A percentile compares a stretch with the other conserved stretches of the same genome.
Evolutionary conservation across 192 early-diverging fungal genomes (phyloP).

Genomic region (Linnemannia schmuckeri): DNA sequence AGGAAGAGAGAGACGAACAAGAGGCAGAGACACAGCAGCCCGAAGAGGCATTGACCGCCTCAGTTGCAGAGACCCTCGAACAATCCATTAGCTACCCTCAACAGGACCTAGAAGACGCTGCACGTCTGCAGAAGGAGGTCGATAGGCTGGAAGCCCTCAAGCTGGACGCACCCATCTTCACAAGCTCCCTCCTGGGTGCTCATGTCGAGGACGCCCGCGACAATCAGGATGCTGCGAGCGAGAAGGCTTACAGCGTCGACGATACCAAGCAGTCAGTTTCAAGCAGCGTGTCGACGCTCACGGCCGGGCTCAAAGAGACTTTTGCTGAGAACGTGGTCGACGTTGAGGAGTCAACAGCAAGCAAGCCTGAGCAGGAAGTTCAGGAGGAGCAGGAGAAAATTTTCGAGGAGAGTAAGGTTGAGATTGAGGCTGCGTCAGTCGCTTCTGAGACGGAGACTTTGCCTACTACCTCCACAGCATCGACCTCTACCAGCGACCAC

Average conservation of each 20-base stretch:
- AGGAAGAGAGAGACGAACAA: constrained; percentile 14
- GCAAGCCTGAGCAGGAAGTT: not conserved
- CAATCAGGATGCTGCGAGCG: not conserved
- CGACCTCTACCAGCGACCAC: constrained; percentile 29
- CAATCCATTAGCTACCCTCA: constrained; percentile 36
- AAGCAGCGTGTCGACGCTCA: not conserved
- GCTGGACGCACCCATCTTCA: constrained; percentile 41
- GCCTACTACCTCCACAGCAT: constrained; percentile 29
- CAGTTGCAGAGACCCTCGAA: not conserved
- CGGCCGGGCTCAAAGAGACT: not conserved
- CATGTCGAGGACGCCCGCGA: not conserved
- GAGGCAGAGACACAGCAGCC: not conserved
- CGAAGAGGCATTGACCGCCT: not conserved
- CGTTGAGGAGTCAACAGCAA: not conserved
- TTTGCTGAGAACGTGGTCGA: not conserved
- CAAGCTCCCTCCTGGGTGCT: constrained; percentile 15
- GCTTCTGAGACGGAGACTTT: not conserved
- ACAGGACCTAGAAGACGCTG: constrained; percentile 25
- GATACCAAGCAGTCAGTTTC: not conserved
- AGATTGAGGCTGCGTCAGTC: not conserved
- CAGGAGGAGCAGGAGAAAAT: not conserved
- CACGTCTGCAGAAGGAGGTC: constrained; percentile 20
- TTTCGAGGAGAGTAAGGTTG: not conserved
- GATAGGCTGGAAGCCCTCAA: constrained; percentile 34
- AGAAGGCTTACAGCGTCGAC: not conserved